These are phyloP conservation scores for Trametes sp. DNA, from an alignment of 1,284 basidiomycete species.

Conservation along the genomic window DNA sequence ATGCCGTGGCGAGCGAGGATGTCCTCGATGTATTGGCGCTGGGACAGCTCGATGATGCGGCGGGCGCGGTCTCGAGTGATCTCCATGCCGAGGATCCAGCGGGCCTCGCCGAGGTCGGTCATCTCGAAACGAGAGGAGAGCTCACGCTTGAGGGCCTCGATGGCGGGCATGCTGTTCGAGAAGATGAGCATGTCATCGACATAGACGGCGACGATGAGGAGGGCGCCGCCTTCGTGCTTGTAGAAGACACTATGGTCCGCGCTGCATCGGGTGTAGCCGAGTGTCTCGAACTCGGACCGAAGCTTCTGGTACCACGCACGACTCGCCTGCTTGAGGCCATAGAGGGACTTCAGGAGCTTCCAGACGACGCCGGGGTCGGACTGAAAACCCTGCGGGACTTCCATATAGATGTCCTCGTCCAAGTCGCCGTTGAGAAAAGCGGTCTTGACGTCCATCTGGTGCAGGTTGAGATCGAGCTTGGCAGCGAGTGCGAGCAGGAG, in stretches of 20 bases:
- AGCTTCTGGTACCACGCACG: conserved; percentile 28
- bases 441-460: conserved; percentile 53
- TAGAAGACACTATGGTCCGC: conserved; percentile 25
- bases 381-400: conserved; percentile 42
- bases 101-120: conserved; percentile 37
- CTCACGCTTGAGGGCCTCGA: neutral
- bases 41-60: conserved; percentile 41
- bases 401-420: conserved; percentile 49
- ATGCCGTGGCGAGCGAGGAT: conserved; percentile 45
- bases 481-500: conserved; percentile 47
- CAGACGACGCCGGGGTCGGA: conserved; percentile 40
- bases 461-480: conserved; percentile 43
- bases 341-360: conserved; percentile 32
- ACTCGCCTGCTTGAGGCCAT: conserved; percentile 35
- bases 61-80: conserved; percentile 39
- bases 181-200: conserved; percentile 35
- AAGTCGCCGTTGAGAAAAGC: conserved; percentile 53
- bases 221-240: conserved; percentile 12
- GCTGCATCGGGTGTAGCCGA: conserved; percentile 18
- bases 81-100: conserved; percentile 47
- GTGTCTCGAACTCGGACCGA: neutral
- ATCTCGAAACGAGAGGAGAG: conserved; percentile 27
- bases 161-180: neutral
- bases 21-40: conserved; percentile 44
- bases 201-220: conserved; percentile 31